Base-by-base conservation (phyloP, 139 green algal genomes). In the Trebouxia sp. region DNA sequence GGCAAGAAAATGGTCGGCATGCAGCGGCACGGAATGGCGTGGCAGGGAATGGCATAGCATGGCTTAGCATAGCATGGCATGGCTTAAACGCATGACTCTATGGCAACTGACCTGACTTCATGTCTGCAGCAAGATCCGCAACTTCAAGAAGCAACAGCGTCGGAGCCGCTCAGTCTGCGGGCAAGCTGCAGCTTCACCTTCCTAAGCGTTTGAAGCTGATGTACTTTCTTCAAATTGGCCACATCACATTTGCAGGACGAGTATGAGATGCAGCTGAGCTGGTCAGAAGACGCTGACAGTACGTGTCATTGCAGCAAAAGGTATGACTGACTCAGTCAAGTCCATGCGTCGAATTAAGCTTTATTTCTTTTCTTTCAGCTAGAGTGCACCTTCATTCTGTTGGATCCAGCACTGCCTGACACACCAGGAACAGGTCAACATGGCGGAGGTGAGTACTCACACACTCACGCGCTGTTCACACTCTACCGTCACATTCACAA, bases 191-290 rank as follows among this genome's bases (percentile, higher is more conserved):
- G n/a, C 42, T 39, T 48, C n/a, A 62, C 2, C 22, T 76, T 48
- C 26, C n/a, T n/a, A n/a, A n/a, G n/a, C n/a, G n/a, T n/a, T n/a
- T n/a, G n/a, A 37, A 1, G 28, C 43, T 30, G 38, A 39, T 38
- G n/a, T n/a, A n/a, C n/a, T n/a, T n/a, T n/a, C n/a, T n/a, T 42
- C 56, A 76, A n/a, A 66, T 10, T 10, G 12, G 28, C 10, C 12
- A 38, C 28, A 32, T 22, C 55, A 11, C 50, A 58, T 6, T 4
- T 92, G 55, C 86, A 93, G 45, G 91, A 96, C 69, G 93, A 97
- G 80, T 94, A 95, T 66, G 83, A 82, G 0, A 97, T 97, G 93
- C 92, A 97, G 84, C 42, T 82, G 4, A 83, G 72, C 17, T 97
- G 93, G 93, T 41, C 38, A 35, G 85, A 92, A 1, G 93, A 97